A percentile compares a stretch with the other conserved stretches of the same genome.
Conservation (phyloP, 495 filamentous ascomycete genomes). For the Neurospora terricola region DNA sequence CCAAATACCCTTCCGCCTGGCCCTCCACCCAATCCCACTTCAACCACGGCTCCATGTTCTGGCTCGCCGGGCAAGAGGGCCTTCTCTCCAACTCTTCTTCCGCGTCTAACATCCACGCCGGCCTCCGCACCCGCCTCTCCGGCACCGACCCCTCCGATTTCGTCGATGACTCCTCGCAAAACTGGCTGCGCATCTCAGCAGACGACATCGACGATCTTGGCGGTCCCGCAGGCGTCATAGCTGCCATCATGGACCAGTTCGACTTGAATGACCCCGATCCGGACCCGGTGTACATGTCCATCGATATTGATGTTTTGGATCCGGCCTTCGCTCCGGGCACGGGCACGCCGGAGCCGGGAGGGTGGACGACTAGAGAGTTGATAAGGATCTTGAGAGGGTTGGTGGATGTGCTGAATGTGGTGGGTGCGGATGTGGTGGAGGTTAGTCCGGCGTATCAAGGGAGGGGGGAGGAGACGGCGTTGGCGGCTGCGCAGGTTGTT, state of each 20-base stretch:
- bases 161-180: conserved; percentile 50
- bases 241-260: conserved; percentile 26
- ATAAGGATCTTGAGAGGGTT: conserved; percentile 56
- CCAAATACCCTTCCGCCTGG: conserved; percentile 69
- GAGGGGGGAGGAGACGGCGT: conserved; percentile 69
- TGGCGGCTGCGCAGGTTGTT: conserved; percentile 72
- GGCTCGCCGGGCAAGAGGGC: conserved; percentile 66
- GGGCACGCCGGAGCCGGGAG: conserved; percentile 64
- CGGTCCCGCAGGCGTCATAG: conserved; percentile 5
- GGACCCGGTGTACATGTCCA: conserved; percentile 58
- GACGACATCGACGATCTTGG: conserved; percentile 66
- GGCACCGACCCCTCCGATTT: conserved; percentile 58
- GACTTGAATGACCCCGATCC: conserved; percentile 30
- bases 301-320: conserved; percentile 71
- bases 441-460: conserved; percentile 82
- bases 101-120: conserved; percentile 63
- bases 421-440: conserved; percentile 75
- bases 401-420: conserved; percentile 58
- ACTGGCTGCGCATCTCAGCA: conserved; percentile 53
- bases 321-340: conserved; percentile 63
- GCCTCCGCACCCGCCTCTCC: conserved; percentile 61
- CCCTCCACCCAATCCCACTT: conserved; percentile 57
- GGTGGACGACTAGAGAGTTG: conserved; percentile 65
- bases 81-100: conserved; percentile 52
- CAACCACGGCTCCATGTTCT: conserved; percentile 82